A percentile compares a stretch with the other conserved stretches of the same genome.
phyloP scores from a whole-genome alignment of 352 stramenopile genomes.

The Phytopythium litorale region DNA sequence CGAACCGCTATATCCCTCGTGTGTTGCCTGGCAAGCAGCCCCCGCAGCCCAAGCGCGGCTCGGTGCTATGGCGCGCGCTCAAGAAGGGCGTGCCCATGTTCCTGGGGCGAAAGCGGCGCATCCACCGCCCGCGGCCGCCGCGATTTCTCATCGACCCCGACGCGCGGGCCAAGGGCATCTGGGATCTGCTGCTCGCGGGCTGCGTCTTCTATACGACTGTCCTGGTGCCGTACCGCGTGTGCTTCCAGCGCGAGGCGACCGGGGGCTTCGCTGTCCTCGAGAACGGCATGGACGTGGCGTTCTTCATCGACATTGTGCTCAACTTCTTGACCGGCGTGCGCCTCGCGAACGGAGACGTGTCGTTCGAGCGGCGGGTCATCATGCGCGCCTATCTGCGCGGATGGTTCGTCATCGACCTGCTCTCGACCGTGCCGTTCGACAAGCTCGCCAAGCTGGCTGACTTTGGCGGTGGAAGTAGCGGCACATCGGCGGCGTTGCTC shows the following conservation, averaged over 20 bases:
- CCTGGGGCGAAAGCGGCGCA: slow-evolving; percentile 32
- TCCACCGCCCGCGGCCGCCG: slow-evolving; percentile 23
- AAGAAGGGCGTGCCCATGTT: slow-evolving; percentile 54
- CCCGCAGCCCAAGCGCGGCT: slow-evolving; percentile 25
- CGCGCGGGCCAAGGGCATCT: slow-evolving; percentile 45
- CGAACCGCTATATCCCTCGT: slow-evolving; percentile 2
- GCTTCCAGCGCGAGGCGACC: slow-evolving; percentile 59
- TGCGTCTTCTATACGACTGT: slow-evolving; percentile 78
- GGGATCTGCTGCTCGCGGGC: slow-evolving; percentile 57
- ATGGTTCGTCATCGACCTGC: slow-evolving; percentile 81
- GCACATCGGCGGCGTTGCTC: slow-evolving; percentile 34
- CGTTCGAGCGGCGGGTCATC: slow-evolving; percentile 48
- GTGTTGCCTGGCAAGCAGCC: not conserved
- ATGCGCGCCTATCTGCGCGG: slow-evolving; percentile 57
- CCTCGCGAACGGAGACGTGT: slow-evolving; percentile 54
- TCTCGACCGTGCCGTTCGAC: slow-evolving; percentile 84
- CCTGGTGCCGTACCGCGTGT: slow-evolving; percentile 75
- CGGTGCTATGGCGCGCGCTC: slow-evolving; percentile 43
- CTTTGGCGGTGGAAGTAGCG: slow-evolving; percentile 12
- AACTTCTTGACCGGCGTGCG: slow-evolving; percentile 80
- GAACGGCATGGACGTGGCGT: slow-evolving; percentile 59
- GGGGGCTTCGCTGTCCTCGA: slow-evolving; percentile 48
- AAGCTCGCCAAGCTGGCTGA: slow-evolving; percentile 38
- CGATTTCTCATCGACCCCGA: slow-evolving; percentile 65
- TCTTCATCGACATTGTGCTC: slow-evolving; percentile 70